Conservation (phyloP, 2,329 filamentous ascomycete genomes). For the Diplodia intermedia region DNA sequence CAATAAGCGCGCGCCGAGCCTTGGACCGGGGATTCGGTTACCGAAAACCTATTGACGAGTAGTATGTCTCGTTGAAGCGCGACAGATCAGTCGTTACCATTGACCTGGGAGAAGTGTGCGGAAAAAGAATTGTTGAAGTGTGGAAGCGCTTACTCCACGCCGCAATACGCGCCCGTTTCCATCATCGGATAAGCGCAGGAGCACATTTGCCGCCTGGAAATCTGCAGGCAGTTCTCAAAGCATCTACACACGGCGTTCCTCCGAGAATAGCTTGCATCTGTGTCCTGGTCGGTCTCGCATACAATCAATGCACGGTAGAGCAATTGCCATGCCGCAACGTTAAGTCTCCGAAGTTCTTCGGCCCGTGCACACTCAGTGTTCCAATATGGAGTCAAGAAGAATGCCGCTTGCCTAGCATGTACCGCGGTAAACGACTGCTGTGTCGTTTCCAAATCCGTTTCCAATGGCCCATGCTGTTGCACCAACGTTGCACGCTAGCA, state of each 20-base stretch:
- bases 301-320: too few relatives aligned
- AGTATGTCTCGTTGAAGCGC: neutral
- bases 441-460: too few relatives aligned
- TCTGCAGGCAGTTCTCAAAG: neutral
- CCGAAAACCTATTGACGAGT: neutral
- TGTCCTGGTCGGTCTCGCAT: too few relatives aligned
- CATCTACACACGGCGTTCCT: neutral
- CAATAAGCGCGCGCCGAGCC: constrained; percentile 2
- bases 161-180: neutral
- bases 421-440: too few relatives aligned
- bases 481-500: too few relatives aligned
- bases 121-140: neutral
- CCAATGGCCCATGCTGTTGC: too few relatives aligned
- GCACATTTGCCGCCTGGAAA: neutral
- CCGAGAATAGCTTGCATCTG: neutral
- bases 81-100: neutral
- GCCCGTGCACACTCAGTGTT: too few relatives aligned
- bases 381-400: too few relatives aligned
- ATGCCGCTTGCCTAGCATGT: too few relatives aligned
- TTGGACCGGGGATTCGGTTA: neutral
- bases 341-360: too few relatives aligned
- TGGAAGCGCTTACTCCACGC: neutral
- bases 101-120: neutral
- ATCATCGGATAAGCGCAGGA: neutral
- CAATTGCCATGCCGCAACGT: too few relatives aligned